phyloP scores from a whole-genome alignment of 2,329 filamentous ascomycete species.

The Fonsecaea multimorphosa region DNA sequence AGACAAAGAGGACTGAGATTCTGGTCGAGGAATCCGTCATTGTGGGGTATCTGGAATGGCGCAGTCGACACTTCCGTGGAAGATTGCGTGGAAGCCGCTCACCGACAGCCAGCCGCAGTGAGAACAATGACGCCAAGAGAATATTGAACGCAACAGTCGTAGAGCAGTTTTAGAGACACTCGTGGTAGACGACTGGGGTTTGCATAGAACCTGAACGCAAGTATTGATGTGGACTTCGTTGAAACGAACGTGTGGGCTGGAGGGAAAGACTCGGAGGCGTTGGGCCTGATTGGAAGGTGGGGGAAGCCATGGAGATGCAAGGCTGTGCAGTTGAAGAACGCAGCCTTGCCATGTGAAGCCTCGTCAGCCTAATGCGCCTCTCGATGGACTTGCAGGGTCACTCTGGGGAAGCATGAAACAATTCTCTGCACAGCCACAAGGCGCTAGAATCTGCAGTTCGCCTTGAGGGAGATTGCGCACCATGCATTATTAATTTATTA shows the following conservation, averaged over 20 bases:
- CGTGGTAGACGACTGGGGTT: neutral
- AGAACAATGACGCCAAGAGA: neutral
- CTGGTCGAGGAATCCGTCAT: constrained; percentile 30
- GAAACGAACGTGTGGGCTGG: neutral
- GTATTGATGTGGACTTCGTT: neutral
- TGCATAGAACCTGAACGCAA: too few species aligned
- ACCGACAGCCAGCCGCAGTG: neutral
- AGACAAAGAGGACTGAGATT: constrained; percentile 87
- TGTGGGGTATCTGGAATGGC: constrained; percentile 19
- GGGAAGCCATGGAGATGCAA: neutral
- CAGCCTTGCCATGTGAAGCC: neutral
- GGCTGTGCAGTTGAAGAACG: neutral
- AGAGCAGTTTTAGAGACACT: neutral
- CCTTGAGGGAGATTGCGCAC: constrained; percentile 12
- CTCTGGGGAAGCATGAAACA: constrained; percentile 17
- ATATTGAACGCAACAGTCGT: neutral
- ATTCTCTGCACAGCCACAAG: constrained; percentile 17
- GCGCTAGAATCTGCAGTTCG: constrained; percentile 3
- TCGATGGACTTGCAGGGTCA: constrained; percentile 5
- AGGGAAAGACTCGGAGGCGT: too few species aligned
- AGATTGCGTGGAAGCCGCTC: neutral
- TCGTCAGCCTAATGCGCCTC: constrained; percentile 5
- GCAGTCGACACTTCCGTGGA: constrained; percentile 29
- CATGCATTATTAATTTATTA: neutral
- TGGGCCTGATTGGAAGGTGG: neutral